Base-by-base conservation (phyloP, 2,329 filamentous ascomycete species). In the Huntiella omanensis region DNA sequence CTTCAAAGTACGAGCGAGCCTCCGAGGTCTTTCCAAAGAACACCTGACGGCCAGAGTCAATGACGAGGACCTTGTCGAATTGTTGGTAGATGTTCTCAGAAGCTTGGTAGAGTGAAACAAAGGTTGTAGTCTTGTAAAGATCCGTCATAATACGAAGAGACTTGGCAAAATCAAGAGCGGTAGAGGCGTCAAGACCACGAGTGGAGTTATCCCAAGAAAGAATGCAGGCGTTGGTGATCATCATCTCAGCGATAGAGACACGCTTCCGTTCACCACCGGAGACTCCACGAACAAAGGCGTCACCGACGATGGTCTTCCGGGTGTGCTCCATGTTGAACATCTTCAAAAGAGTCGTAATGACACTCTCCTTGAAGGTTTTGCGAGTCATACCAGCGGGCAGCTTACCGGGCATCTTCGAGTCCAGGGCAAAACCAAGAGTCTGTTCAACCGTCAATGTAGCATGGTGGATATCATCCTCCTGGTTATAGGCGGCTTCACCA, bases 301-400 rank as follows among this genome's bases (percentile, higher is more conserved):
- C 81, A 5, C 87, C 87, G 19, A 94, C 84, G 28, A 88, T 75
- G 0, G 87, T 95, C 57, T 86, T 73, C 44, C 75, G 72, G 0
- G 85, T 92, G 60, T 94, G 85, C 59, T 87, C 81, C 46, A 94
- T 93, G 57, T 88, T 91, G 68, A 94, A 92, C 82, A 92, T 91
- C 56, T 83, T 84, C 44, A 94, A 67, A 49, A 94, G 68, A 55
- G 80, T 73, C 13, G 75, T 70, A 50, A 87, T 69, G 48, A 92
- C 76, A 54, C 77, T 75, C 43, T 81, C 69, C 64, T 87, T 87
- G 65, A 88, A 88, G 12, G 81, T 77, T 4, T 62, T 59, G 58
- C 82, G 81, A 35, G 73, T 77, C 54, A 91, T 70, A 16, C 83
- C 83, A 3, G 70, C 73, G 0, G 83, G 82, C 40, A 84, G 70